phyloP scores from a whole-genome alignment of 495 filamentous ascomycete species.

The Hypoxylon lenormandii region DNA sequence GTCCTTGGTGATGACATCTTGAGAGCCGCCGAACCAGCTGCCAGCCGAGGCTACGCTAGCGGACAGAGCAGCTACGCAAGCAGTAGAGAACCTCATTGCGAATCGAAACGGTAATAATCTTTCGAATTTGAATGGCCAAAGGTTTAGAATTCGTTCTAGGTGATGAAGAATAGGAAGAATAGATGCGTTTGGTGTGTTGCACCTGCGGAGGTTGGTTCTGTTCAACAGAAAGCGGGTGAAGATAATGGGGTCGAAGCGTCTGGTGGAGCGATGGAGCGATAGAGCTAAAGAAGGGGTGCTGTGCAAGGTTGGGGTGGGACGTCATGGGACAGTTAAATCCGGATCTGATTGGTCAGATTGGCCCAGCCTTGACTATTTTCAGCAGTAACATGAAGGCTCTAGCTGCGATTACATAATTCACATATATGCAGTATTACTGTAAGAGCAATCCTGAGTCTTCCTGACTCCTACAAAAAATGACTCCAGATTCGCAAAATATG shows the following conservation, averaged over 20 bases:
- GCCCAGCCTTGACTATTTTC: conserved; percentile 39
- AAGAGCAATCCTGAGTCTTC: conserved; percentile 1
- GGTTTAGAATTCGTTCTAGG: background rate
- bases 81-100: conserved; percentile 59
- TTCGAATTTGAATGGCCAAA: background rate
- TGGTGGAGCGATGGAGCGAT: conserved; percentile 27
- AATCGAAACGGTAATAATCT: conserved; percentile 20
- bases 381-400: conserved; percentile 19
- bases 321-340: conserved; percentile 37
- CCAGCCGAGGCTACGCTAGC: conserved; percentile 54
- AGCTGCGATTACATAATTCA: conserved; percentile 3
- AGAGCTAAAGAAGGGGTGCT: conserved; percentile 28
- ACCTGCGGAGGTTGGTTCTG: conserved; percentile 18
- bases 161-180: background rate
- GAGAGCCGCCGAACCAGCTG: conserved; percentile 54
- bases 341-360: conserved; percentile 40
- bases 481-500: too few species aligned
- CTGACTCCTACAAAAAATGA: background rate
- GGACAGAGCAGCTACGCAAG: conserved; percentile 55
- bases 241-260: conserved; percentile 12
- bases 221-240: conserved; percentile 37
- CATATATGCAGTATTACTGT: background rate
- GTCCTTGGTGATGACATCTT: conserved; percentile 53
- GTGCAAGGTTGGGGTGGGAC: conserved; percentile 47
- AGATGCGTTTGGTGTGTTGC: conserved; percentile 8